Base-by-base conservation (phyloP, 2,329 filamentous ascomycete species). In the Thelonectria discophora region DNA sequence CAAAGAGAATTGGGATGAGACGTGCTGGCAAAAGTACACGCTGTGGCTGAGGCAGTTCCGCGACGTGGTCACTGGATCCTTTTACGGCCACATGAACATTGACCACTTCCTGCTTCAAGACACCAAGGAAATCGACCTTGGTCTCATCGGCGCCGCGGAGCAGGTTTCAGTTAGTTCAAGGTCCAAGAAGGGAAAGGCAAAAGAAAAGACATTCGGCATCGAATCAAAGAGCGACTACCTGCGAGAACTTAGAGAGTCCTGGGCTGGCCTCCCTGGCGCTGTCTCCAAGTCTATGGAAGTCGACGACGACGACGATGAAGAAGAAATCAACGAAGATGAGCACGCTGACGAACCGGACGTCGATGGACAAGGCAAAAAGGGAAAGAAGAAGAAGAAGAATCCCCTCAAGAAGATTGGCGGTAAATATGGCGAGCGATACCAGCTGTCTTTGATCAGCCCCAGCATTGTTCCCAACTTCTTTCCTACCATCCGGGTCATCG, bases 1-100 rank as follows among this genome's bases (percentile, higher is more conserved):
- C 78, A 98, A 98, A 81, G 86, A 88, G 72, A 88, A 88, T 64
- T 99, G 95, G 95, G 93, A 97, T 68, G 94, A 98, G 81, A 93
- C 91, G 0, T 99, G 95, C 79, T 99, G 94, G 94, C 94, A 97
- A 75, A 97, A 97, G 75, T 99, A 97, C 77, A 91, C 93, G 0
- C 80, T 98, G 4, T 98, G 94, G 93, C 80, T 94, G 72, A 86
- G 88, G 68, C 93, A 96, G 75, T 99, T 93, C 76, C 90, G 95
- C 34, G 95, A 99, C 75, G 90, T 99, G 39, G 84, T 99, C 18
- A 84, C 94, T 18, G 88, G 86, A 12, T 88, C 88, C 24, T 73
- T 97, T 6, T 99, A 91, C 73, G 95, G 94, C 1, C 95, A 99
- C 75, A 98, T 99, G 95, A 99, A 99, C 73, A 91, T 97, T 66